Base-by-base conservation (phyloP, 1,284 basidiomycete species). In the Anthracocystis walkeri region DNA sequence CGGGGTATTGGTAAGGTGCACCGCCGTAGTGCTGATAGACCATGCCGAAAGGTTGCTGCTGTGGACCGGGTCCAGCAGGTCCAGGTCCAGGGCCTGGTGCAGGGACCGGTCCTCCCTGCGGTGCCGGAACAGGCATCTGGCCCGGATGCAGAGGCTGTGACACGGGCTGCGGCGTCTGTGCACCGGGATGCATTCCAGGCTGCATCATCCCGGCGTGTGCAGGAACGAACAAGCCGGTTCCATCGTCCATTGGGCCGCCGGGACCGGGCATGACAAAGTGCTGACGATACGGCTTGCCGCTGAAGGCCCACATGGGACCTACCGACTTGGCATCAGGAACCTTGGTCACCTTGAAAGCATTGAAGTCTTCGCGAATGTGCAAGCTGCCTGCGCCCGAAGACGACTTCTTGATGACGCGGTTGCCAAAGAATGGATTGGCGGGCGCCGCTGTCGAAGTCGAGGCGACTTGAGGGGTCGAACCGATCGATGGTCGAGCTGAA, bases 361-460 rank as follows among this genome's bases (percentile, higher is more conserved):
- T 96, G 85, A 97, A 97, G 81, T 97, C 95, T 79, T 95, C 93
- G 86, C 94, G 92, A 80, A 94, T 89, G 82, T 93, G 92, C 46
- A 94, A 90, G 21, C 89, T 64, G 14, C 63, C 58, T 2, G 87
- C 2, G n/a, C 48, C 48, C 27, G 27, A 49, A 16, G 48, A 87
- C 86, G 92, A 92, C 88, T 93, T 93, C 84, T 91, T 89, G 42
- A 86, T 84, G 25, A 88, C 86, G 41, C 91, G 90, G 44, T 90
- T 88, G 54, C 93, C 92, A 85, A 95, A 97, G 91, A 97, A 97
- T 12, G 92, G 91, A 83, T 95, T 94, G 70, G 82, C 74, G 45
- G 79, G 85, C 41, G 88, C 70, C 21, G 80, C 77, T 23, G 84
- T 65, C n/a, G 69, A 62, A n/a, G 62, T 61, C 27, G 76, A 54